Evolutionary conservation across 495 filamentous ascomycete genomes (phyloP), one percentile per base, ranked within the genome.

Genomic region (Amphirosellinia nigrospora): DNA sequence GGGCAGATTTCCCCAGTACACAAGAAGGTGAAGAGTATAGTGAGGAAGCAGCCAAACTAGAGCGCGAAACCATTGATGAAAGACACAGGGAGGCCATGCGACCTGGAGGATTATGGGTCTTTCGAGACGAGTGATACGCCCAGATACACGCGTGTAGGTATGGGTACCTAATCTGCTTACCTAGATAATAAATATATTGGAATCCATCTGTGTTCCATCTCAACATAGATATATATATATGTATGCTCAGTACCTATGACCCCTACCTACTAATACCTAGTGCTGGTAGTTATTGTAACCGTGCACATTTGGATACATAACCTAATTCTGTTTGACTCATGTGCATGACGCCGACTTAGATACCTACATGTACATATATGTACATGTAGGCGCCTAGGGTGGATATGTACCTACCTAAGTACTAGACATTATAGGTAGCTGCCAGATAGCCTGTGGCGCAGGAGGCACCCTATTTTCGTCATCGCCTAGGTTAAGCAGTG

Each of bases 11-110:
- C 80, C 94, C 95, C 13, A 86, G 78, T 50, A 97, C 94, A 8
- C 94, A 97, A 77, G 93, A 97, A 77, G 75, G 89, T 15, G 82
- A 84, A 73, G 76, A 82, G 66, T 88, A 93, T 70, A 87, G 86
- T 58, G 82, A 86, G 75, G 88, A 89, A 73, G 91, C 90, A 8
- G 79, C 82, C 48, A 82, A 79, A 71, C 75, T 87, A 70, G 89
- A 89, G 76, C 82, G 85, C 68, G 79, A 86, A 50, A 86, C 88
- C 71, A 83, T 98, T 4, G 85, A 90, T 68, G 89, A 94, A 75
- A 86, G 94, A 74, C 91, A 91, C 79, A 84, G 87, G 64, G 94
- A 97, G 73, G 94, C 96, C 16, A 91, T 92, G 90, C 87, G 91
- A 41, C 83, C 85, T 21, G 89, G 86, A 4, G 93, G 93, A 1